Evolutionary conservation across 2,329 filamentous ascomycete genomes (phyloP).

Genomic region (Nemania sp.): DNA sequence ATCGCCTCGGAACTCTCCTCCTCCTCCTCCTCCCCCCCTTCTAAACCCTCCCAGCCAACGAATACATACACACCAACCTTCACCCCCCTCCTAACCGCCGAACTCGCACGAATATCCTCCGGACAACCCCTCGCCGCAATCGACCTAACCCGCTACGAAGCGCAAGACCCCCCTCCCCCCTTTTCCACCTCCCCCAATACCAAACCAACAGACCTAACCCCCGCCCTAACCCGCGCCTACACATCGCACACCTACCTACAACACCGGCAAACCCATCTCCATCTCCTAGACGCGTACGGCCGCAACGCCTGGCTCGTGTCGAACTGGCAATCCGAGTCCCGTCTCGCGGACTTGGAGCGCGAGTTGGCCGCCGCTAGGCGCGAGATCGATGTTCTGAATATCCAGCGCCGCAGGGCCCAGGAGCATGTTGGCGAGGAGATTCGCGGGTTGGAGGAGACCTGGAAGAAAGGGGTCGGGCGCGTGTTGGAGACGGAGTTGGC

Average conservation of each 20-base stretch:
- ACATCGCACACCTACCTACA: constrained; percentile 55
- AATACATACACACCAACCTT: constrained; percentile 56
- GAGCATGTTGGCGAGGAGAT: constrained; percentile 74
- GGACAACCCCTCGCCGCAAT: constrained; percentile 65
- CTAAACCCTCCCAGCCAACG: constrained; percentile 52
- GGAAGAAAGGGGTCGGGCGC: constrained; percentile 76
- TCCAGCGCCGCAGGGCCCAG: constrained; percentile 70
- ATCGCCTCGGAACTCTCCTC: constrained; percentile 67
- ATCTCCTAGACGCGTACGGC: constrained; percentile 77
- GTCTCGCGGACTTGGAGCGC: constrained; percentile 69
- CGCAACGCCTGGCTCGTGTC: constrained; percentile 90
- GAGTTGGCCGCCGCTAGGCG: constrained; percentile 71
- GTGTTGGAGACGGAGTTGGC: constrained; percentile 88
- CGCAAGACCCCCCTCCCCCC: constrained; percentile 59
- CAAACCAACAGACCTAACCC: constrained; percentile 42
- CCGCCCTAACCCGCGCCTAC: constrained; percentile 57
- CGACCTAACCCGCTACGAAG: constrained; percentile 82
- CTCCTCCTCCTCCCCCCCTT: constrained; percentile 31
- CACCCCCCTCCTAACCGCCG: constrained; percentile 66
- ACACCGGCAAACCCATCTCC: constrained; percentile 59
- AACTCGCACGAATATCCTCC: constrained; percentile 66
- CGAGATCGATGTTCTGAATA: constrained; percentile 74
- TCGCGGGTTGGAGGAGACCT: constrained; percentile 71
- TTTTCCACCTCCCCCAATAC: constrained; percentile 53
- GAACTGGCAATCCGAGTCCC: constrained; percentile 78